A percentile compares a stretch with the other conserved stretches of the same genome.
phyloP scores from a whole-genome alignment of 257 asterid species.

The Gentiana straminea region DNA sequence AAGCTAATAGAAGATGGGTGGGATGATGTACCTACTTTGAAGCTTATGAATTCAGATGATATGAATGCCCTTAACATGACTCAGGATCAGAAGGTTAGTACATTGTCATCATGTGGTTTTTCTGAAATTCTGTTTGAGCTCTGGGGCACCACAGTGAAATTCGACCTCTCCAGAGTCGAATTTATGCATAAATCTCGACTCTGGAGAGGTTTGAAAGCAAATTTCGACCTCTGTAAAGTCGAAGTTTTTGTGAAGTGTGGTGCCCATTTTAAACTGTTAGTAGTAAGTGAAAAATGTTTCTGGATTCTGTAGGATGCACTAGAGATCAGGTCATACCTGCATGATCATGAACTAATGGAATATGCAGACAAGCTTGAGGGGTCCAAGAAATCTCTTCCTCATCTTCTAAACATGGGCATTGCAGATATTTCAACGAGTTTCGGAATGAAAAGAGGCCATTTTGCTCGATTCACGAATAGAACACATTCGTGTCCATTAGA shows the following conservation, averaged over 20 bases:
- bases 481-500: conserved; percentile 26
- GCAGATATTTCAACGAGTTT: conserved; percentile 40
- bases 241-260: too few relatives aligned
- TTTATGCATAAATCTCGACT: too few relatives aligned
- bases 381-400: conserved; percentile 38
- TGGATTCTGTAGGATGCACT: conserved; percentile 48
- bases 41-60: conserved; percentile 62
- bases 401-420: conserved; percentile 41
- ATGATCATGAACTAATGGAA: conserved; percentile 55
- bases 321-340: conserved; percentile 74
- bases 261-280: too few relatives aligned
- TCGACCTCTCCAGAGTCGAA: too few relatives aligned
- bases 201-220: too few relatives aligned
- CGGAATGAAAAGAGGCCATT: conserved; percentile 67
- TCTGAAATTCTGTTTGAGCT: too few relatives aligned
- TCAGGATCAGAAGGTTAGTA: conserved; percentile 59
- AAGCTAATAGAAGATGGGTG: conserved; percentile 72
- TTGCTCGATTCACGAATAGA: conserved; percentile 60
- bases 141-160: too few relatives aligned
- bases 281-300: neutral
- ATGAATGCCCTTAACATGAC: conserved; percentile 57
- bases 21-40: conserved; percentile 89
- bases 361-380: conserved; percentile 56
- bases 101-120: neutral
- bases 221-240: too few relatives aligned